A percentile compares a stretch with the other conserved stretches of the same genome.
Evolutionary conservation across 768 basidiomycete genomes (phyloP).

Genomic region (Lactarius sp.): DNA sequence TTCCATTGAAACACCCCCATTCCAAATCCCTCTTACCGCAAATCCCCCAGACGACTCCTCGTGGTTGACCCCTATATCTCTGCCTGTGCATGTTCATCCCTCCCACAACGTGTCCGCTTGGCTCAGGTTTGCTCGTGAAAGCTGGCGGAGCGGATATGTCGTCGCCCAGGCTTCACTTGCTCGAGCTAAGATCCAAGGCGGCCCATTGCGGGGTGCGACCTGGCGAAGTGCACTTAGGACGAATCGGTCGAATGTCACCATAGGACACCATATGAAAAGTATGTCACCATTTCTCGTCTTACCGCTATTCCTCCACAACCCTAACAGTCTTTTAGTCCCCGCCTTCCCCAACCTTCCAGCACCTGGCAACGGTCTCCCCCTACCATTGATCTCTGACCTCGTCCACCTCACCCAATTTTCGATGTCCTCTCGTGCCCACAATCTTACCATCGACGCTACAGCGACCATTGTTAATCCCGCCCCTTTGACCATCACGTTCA

Average conservation of each 20-base stretch:
- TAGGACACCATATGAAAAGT: not conserved
- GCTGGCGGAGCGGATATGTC: slow-evolving; percentile 18
- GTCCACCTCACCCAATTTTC: slow-evolving; percentile 49
- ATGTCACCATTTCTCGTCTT: not conserved
- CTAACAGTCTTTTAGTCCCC: slow-evolving; percentile 44
- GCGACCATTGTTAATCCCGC: slow-evolving; percentile 48
- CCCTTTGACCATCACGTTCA: slow-evolving; percentile 45
- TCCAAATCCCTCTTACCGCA: slow-evolving; percentile 44
- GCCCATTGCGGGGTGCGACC: not conserved
- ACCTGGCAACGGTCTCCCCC: slow-evolving; percentile 47
- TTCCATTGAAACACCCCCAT: slow-evolving; percentile 41
- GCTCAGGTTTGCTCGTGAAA: slow-evolving; percentile 19
- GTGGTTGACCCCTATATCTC: slow-evolving; percentile 21
- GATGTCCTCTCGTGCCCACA: slow-evolving; percentile 35
- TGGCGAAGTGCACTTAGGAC: slow-evolving; percentile 16
- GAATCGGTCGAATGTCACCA: not conserved
- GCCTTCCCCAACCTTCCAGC: slow-evolving; percentile 59
- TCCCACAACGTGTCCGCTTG: slow-evolving; percentile 17
- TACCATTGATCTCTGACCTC: slow-evolving; percentile 55
- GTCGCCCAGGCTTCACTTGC: slow-evolving; percentile 4
- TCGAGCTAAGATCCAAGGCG: slow-evolving; percentile 11
- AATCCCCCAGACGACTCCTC: slow-evolving; percentile 14
- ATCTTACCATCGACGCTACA: slow-evolving; percentile 37
- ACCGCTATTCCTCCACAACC: slow-evolving; percentile 12
- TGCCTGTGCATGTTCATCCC: slow-evolving; percentile 17